phyloP scores from a whole-genome alignment of 257 asterid genomes.

The Linderniella brevidens region DNA sequence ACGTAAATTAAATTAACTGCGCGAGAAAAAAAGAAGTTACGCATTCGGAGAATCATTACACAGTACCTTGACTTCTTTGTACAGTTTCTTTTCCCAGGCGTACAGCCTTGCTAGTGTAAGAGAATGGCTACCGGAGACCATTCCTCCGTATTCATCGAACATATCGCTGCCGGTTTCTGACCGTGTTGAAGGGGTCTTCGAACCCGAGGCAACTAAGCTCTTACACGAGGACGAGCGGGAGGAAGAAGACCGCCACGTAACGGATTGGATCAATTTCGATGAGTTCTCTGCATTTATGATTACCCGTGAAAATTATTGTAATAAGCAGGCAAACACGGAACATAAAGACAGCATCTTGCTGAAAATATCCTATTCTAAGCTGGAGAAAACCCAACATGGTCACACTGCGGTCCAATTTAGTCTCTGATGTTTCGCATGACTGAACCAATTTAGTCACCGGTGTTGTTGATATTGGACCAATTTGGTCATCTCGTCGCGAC shows the following conservation, averaged over 20 bases:
- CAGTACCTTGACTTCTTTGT: constrained; percentile 74
- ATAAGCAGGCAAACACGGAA: no score
- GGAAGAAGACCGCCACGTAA: constrained; percentile 43
- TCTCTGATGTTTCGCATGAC: no score
- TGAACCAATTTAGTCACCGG: no score
- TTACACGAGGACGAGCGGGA: constrained; percentile 48
- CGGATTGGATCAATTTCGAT: constrained; percentile 52
- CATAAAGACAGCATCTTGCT: constrained; percentile 4
- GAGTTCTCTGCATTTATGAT: constrained; percentile 87
- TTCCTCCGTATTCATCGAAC: constrained; percentile 77
- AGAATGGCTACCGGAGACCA: constrained; percentile 84
- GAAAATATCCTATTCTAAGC: no score
- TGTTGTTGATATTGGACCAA: no score
- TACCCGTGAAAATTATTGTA: no score
- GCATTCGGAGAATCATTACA: no score
- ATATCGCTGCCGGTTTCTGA: constrained; percentile 64
- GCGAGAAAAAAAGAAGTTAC: neutral
- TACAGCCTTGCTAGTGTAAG: constrained; percentile 74
- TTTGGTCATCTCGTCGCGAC: no score
- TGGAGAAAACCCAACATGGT: no score
- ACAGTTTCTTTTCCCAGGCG: constrained; percentile 95
- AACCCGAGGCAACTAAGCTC: constrained; percentile 63
- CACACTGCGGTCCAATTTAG: no score
- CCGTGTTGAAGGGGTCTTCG: constrained; percentile 62
- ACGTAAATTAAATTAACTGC: neutral